These are phyloP conservation scores for Adansonia gregorii DNA, from an alignment of 441 rosid species.

Conservation along the genomic window DNA sequence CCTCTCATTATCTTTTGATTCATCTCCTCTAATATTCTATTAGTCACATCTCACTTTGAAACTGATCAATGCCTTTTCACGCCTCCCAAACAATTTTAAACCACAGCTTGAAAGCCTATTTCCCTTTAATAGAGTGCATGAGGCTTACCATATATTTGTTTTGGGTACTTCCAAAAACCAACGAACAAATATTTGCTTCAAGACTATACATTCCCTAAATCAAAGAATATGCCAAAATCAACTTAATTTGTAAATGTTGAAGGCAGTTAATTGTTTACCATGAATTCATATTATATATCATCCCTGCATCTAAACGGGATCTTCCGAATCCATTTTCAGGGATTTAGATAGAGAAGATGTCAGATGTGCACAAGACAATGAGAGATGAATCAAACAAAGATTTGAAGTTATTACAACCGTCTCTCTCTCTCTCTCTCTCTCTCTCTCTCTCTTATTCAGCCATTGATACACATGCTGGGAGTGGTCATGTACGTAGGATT, in stretches of 20 bases:
- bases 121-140: neutral
- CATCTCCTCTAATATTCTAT: slow-evolving; percentile 18
- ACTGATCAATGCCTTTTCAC: too few relatives aligned
- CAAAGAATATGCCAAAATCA: too few relatives aligned
- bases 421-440: neutral
- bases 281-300: neutral
- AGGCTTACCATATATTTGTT: neutral
- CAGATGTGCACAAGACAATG: slow-evolving; percentile 12
- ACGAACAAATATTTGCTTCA: too few relatives aligned
- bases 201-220: too few relatives aligned
- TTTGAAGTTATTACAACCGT: slow-evolving; percentile 23
- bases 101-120: neutral
- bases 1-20: neutral
- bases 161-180: neutral
- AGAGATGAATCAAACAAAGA: slow-evolving; percentile 33
- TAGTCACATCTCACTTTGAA: neutral
- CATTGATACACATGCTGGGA: neutral
- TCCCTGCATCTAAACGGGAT: slow-evolving; percentile 17
- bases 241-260: neutral
- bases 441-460: neutral
- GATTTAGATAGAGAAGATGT: neutral
- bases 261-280: neutral
- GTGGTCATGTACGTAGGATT: neutral
- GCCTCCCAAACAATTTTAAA: neutral
- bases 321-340: slow-evolving; percentile 20